Evolutionary conservation across 495 filamentous ascomycete species (phyloP).

Genomic region (Terfezia claveryi): DNA sequence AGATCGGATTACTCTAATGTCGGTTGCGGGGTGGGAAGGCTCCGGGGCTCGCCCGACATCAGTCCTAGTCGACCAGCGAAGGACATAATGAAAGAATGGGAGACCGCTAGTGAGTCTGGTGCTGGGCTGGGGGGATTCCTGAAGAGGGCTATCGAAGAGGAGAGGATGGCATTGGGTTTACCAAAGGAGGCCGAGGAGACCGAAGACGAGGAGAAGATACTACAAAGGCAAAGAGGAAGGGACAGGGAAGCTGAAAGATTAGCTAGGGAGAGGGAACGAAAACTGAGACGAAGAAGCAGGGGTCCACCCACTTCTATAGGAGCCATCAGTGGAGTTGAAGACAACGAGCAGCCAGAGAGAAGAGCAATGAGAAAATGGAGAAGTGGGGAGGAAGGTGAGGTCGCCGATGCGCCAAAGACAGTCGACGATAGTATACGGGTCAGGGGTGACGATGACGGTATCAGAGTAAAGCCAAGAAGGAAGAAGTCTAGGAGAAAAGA

Average conservation of each 20-base stretch:
- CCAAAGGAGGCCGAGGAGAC: background rate
- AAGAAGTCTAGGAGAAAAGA: constrained; percentile 14
- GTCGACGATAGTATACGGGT: constrained; percentile 5
- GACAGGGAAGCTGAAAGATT: constrained; percentile 10
- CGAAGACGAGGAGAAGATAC: constrained; percentile 16
- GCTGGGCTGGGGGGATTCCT: background rate
- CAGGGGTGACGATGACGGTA: constrained; percentile 16
- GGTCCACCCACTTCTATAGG: background rate
- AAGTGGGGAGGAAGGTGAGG: background rate
- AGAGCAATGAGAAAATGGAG: background rate
- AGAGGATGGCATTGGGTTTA: background rate
- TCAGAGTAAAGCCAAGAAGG: constrained; percentile 13
- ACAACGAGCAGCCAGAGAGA: background rate
- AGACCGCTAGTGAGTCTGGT: background rate
- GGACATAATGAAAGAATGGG: background rate
- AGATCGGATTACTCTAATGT: background rate
- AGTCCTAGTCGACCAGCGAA: background rate
- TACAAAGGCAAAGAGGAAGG: constrained; percentile 14
- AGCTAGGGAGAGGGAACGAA: constrained; percentile 16
- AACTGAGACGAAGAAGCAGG: constrained; percentile 11
- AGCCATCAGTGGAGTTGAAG: background rate
- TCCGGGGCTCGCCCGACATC: background rate
- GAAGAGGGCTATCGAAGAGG: background rate
- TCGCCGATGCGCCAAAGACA: background rate
- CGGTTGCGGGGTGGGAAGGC: background rate